Conservation (phyloP, 23 red algal genomes). For the Gracilariopsis chorda region DNA sequence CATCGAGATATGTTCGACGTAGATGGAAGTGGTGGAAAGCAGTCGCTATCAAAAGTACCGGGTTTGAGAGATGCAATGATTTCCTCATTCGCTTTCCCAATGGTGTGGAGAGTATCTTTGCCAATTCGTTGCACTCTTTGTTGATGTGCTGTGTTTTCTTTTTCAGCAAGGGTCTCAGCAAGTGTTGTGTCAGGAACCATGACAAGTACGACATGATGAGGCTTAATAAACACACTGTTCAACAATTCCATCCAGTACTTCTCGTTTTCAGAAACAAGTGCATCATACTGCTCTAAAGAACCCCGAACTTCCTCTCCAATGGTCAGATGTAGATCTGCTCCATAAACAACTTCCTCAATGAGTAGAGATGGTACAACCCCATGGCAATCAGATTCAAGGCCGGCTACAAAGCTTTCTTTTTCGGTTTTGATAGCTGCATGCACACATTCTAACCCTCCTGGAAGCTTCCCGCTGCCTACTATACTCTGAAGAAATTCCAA, state of each 20-base stretch:
- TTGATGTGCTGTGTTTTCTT: not conserved
- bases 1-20: conserved; percentile 43
- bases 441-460: conserved; percentile 22
- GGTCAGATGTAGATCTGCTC: not conserved
- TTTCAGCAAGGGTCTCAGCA: conserved; percentile 10
- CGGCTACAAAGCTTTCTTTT: conserved; percentile 34
- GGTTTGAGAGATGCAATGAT: not conserved
- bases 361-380: conserved; percentile 20
- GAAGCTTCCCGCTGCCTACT: conserved; percentile 19
- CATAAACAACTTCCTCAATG: conserved; percentile 58
- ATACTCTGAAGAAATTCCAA: conserved; percentile 41
- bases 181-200: conserved; percentile 68
- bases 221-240: conserved; percentile 32
- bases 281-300: conserved; percentile 9
- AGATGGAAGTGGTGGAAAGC: conserved; percentile 47
- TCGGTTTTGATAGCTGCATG: conserved; percentile 56
- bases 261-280: conserved; percentile 26
- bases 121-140: not conserved
- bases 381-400: conserved; percentile 61
- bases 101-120: not conserved
- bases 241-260: conserved; percentile 62
- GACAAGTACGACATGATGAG: conserved; percentile 46
- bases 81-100: conserved; percentile 11
- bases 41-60: not conserved
- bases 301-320: conserved; percentile 34